Base-by-base conservation (phyloP, 208 protist genomes). In the Tritrichomonas foetus region DNA sequence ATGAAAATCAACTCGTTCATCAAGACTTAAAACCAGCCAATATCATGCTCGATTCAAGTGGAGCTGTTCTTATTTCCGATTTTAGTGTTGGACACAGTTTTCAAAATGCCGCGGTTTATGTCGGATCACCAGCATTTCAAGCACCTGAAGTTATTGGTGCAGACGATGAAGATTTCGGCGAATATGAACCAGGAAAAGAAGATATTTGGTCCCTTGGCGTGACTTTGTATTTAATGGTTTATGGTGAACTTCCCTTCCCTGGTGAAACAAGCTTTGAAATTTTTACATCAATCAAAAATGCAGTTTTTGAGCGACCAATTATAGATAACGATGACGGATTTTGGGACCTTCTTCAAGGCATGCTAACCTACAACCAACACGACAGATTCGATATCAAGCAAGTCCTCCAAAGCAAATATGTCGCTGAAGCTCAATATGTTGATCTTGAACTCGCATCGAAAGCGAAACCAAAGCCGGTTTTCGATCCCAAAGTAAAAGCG, bases 11-110 rank as follows among this genome's bases (percentile, higher is more conserved):
- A 20, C 47, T 82, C 22, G 74, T 82, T 82, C 74, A 82, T 44
- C 74, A 82, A 82, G 74, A 82, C 30, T 50, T 82, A 22, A 82
- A 82, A 82, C 74, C 74, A 27, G 33, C 74, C 3, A 82, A 82
- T 82, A 82, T 82, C n/a, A 50, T 82, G 39, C n/a, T 82, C 3
- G n/a, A 50, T 47, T 33, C 16, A n/a, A 50, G 50, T 53, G 74
- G 74, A 3, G 50, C 8, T 22, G 74, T 36, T n/a, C 30, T 82
- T 9, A 50, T 82, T 9, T 47, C 74, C 25, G 74, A 82, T 30
- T 82, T 82, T 41, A 41, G 74, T 22, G n/a, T 82, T 50, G 74
- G 74, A n/a, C 74, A 82, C 20, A 50, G 41, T n/a, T 82, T 82
- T 53, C 41, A 82, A 36, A 82, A 41, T 50, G 33, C 41, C 30